A percentile compares a stretch with the other conserved stretches of the same genome.
These are phyloP conservation scores for Amauroascus verrucosus DNA, from an alignment of 2,329 filamentous ascomycete species.

Conservation along the genomic window DNA sequence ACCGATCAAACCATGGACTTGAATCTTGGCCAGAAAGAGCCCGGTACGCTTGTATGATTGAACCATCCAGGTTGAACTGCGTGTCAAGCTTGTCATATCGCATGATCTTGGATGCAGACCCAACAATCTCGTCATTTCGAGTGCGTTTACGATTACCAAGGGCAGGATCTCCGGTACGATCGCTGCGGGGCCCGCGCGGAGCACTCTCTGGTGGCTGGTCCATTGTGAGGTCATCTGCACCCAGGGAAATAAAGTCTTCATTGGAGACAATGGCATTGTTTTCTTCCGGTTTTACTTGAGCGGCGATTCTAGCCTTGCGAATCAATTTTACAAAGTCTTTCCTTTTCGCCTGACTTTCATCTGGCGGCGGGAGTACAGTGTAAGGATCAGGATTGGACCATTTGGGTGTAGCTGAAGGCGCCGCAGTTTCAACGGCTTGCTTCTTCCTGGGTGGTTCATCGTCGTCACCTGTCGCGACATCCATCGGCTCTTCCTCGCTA, in stretches of 20 bases:
- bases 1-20: slow-evolving; percentile 52
- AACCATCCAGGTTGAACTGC: slow-evolving; percentile 42
- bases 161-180: slow-evolving; percentile 33
- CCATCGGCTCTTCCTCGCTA: slow-evolving; percentile 39
- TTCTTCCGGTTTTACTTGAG: slow-evolving; percentile 40
- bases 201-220: slow-evolving; percentile 33
- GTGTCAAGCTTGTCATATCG: slow-evolving; percentile 44
- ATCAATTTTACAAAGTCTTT: slow-evolving; percentile 85
- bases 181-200: slow-evolving; percentile 28
- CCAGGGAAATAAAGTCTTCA: slow-evolving; percentile 86
- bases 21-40: slow-evolving; percentile 32
- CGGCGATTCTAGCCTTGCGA: slow-evolving; percentile 65
- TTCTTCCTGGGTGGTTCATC: slow-evolving; percentile 30
- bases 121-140: slow-evolving; percentile 55
- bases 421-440: slow-evolving; percentile 22
- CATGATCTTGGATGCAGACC: slow-evolving; percentile 37
- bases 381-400: slow-evolving; percentile 98
- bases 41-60: slow-evolving; percentile 46
- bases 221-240: slow-evolving; percentile 49
- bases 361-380: slow-evolving; percentile 70
- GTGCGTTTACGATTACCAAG: slow-evolving; percentile 65
- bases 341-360: slow-evolving; percentile 63
- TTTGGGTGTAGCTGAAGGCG: slow-evolving; percentile 45
- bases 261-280: slow-evolving; percentile 47
- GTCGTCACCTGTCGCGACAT: slow-evolving; percentile 32